Conservation (phyloP, 148 eudicot species). For the Vaccinium darrowii region DNA sequence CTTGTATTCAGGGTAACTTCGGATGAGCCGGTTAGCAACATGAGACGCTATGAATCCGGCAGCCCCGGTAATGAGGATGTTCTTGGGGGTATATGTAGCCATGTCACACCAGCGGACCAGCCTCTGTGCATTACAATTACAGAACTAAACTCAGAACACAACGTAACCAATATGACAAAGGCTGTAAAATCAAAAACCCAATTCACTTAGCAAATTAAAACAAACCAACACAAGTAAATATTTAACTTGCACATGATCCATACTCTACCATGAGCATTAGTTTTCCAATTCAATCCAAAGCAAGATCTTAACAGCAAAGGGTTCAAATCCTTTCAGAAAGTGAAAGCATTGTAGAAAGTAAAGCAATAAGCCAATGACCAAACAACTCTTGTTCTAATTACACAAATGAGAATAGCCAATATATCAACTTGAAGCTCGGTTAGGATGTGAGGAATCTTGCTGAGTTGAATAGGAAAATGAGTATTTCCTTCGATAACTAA, state of each 20-base stretch:
- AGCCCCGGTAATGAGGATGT: slow-evolving; percentile 66
- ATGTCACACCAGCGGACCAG: slow-evolving; percentile 20
- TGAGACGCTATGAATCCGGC: slow-evolving; percentile 69
- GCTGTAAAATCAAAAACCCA: neutral
- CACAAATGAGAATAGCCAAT: neutral
- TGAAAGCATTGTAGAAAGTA: neutral
- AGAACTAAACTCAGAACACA: slow-evolving; percentile 14
- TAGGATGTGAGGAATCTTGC: neutral
- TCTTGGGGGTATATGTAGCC: slow-evolving; percentile 50
- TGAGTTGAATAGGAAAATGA: neutral
- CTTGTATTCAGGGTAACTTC: slow-evolving; percentile 59
- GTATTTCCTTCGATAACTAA: too few species aligned
- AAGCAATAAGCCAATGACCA: neutral
- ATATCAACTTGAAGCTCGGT: neutral
- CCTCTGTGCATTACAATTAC: slow-evolving; percentile 17
- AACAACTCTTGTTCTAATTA: neutral
- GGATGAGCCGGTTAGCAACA: slow-evolving; percentile 57
- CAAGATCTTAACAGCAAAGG: neutral
- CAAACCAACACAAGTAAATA: neutral
- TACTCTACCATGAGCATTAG: neutral
- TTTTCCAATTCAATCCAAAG: neutral
- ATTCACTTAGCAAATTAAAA: neutral
- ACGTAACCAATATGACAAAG: neutral
- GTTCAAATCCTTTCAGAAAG: neutral
- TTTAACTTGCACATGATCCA: neutral